phyloP scores from a whole-genome alignment of 495 filamentous ascomycete genomes.

The Lasiosphaeriaceae sp. region DNA sequence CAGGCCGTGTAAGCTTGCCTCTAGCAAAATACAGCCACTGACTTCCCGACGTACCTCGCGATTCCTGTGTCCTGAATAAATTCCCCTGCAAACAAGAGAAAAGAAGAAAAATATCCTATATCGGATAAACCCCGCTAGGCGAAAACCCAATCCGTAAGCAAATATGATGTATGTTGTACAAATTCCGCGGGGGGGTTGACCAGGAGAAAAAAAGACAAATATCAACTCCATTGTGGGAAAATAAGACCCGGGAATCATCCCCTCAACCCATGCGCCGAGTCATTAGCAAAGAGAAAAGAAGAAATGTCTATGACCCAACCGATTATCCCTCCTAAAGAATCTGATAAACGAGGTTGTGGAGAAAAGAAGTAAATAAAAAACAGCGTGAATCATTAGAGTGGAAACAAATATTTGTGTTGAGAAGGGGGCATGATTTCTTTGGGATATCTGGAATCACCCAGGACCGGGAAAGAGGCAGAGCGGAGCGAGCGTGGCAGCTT shows the following conservation, averaged over 20 bases:
- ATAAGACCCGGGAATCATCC: neutral
- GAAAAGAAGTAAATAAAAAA: constrained; percentile 13
- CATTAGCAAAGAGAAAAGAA: constrained; percentile 3
- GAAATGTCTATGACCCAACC: constrained; percentile 4
- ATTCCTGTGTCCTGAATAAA: neutral
- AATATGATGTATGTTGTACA: neutral
- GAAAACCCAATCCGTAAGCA: neutral
- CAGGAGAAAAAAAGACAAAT: neutral
- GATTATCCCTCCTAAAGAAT: neutral
- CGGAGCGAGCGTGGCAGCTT: constrained; percentile 4
- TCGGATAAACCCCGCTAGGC: no score
- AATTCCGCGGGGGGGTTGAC: neutral
- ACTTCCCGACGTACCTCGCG: neutral
- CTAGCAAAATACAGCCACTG: neutral
- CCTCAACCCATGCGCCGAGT: constrained; percentile 4
- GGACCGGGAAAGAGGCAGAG: neutral
- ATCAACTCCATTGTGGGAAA: neutral
- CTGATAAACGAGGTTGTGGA: constrained; percentile 4
- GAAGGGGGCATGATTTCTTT: constrained; percentile 9
- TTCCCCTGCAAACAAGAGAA: neutral
- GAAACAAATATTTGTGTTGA: constrained; percentile 8
- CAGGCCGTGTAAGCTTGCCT: neutral
- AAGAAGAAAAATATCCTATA: neutral
- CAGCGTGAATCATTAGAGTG: constrained; percentile 12
- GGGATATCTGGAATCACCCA: neutral